Conservation (phyloP, 495 filamentous ascomycete genomes). For the Rhizodiscina lignyota region DNA sequence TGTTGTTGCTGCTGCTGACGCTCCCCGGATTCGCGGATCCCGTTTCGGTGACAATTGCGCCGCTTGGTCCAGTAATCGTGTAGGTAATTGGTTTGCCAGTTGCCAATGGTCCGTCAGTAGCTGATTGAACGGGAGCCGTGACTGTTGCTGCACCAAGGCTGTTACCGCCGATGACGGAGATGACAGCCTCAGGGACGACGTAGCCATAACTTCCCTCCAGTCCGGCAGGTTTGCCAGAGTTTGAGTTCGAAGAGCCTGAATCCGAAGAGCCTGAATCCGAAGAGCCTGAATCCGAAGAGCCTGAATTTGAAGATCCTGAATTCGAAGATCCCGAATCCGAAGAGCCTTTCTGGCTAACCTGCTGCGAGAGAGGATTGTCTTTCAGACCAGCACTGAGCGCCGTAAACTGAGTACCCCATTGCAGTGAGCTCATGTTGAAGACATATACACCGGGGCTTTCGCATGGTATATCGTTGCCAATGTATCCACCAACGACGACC, state of each 20-base stretch:
- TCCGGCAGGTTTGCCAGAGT: slow-evolving; percentile 16
- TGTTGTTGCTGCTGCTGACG: slow-evolving; percentile 4
- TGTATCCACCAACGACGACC: slow-evolving; percentile 56
- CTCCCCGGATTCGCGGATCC: slow-evolving; percentile 13
- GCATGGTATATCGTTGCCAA: slow-evolving; percentile 40
- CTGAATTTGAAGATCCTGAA: too few relatives aligned
- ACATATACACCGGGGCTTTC: slow-evolving; percentile 54
- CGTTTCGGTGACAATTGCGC: slow-evolving; percentile 37
- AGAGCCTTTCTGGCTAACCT: slow-evolving; percentile 24
- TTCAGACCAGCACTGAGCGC: slow-evolving; percentile 16
- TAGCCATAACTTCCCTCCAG: slow-evolving; percentile 46
- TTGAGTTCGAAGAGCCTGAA: slow-evolving; percentile 21
- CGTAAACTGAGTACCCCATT: slow-evolving; percentile 45
- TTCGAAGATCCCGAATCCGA: too few relatives aligned
- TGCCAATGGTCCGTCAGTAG: slow-evolving; percentile 49
- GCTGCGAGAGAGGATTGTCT: slow-evolving; percentile 3
- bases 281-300: too few relatives aligned
- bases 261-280: too few relatives aligned
- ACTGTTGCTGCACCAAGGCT: slow-evolving; percentile 46
- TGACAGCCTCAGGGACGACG: slow-evolving; percentile 41
- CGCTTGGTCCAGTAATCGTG: slow-evolving; percentile 40
- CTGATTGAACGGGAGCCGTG: slow-evolving; percentile 43
- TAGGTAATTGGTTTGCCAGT: slow-evolving; percentile 47
- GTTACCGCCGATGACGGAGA: slow-evolving; percentile 45
- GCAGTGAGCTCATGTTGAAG: slow-evolving; percentile 43